Conservation (phyloP, 441 rosid genomes). For the Pelargonium fulgidum region DNA sequence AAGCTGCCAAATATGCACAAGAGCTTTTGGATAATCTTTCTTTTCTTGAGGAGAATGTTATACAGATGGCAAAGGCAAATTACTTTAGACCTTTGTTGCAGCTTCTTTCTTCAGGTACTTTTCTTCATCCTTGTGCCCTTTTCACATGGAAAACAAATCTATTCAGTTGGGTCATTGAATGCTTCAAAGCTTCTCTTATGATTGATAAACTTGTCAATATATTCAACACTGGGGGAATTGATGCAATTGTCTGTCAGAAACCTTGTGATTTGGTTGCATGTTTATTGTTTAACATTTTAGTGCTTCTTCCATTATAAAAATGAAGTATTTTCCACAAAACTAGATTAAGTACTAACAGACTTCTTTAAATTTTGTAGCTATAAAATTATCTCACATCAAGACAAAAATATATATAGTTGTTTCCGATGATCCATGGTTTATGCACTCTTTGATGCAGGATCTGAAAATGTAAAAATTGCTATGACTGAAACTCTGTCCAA, state of each 20-base stretch:
- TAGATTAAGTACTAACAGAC: background rate
- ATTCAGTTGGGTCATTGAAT: background rate
- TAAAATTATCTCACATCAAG: background rate
- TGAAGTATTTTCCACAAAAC: background rate
- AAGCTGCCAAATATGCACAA: conserved; percentile 25
- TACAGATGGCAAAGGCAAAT: conserved; percentile 38
- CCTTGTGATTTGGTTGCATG: background rate
- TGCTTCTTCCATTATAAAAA: background rate
- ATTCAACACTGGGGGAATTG: background rate
- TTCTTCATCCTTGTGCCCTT: background rate
- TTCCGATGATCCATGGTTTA: background rate
- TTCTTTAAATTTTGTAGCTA: background rate
- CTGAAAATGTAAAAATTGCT: conserved; percentile 22
- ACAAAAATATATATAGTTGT: background rate
- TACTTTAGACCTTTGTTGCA: conserved; percentile 32
- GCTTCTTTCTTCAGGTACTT: conserved; percentile 32
- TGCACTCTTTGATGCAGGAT: conserved; percentile 22
- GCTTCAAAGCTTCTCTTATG: background rate
- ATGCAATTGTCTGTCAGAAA: background rate
- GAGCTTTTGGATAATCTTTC: conserved; percentile 33
- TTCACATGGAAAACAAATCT: background rate
- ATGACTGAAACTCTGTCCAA: conserved; percentile 33
- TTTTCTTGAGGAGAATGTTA: conserved; percentile 28
- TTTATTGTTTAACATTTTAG: background rate
- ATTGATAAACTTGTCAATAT: background rate